Conservation (phyloP, 192 early-diverging fungal species). For the Coemansia sp. region DNA sequence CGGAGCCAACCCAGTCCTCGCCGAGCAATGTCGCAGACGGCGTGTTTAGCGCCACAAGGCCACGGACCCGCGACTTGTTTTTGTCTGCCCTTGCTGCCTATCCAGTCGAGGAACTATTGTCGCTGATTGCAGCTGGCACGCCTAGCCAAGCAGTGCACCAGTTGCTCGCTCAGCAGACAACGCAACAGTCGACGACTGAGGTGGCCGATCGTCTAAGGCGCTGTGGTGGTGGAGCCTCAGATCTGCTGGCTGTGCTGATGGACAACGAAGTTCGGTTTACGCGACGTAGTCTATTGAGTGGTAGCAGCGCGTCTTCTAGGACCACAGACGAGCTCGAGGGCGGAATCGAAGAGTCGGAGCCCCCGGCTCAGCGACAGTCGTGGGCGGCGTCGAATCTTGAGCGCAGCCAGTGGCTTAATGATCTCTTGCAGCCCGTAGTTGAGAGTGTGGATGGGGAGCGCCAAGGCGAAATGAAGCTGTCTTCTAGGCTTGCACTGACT, state of each 20-base stretch:
- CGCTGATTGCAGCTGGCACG: slow-evolving; percentile 11
- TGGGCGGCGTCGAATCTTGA: slow-evolving; percentile 38
- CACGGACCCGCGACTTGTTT: slow-evolving; percentile 15
- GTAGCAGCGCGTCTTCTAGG: slow-evolving; percentile 17
- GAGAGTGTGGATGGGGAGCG: slow-evolving; percentile 1
- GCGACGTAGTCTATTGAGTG: slow-evolving; percentile 34
- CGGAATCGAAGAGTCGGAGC: slow-evolving; percentile 1
- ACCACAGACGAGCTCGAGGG: slow-evolving; percentile 13
- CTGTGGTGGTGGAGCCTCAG: background rate
- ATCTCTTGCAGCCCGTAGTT: slow-evolving; percentile 12
- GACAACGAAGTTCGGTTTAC: slow-evolving; percentile 47
- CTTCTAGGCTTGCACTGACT: slow-evolving; percentile 24
- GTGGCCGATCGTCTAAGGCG: background rate
- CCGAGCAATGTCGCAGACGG: background rate
- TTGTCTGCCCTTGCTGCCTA: slow-evolving; percentile 31
- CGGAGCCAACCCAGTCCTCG: background rate
- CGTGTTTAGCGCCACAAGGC: slow-evolving; percentile 6
- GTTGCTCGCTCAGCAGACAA: slow-evolving; percentile 1
- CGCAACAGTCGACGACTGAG: background rate
- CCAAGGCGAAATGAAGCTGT: slow-evolving; percentile 7
- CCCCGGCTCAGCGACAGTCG: slow-evolving; percentile 13
- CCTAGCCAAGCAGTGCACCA: slow-evolving; percentile 18
- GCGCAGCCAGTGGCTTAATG: slow-evolving; percentile 29
- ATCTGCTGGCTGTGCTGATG: slow-evolving; percentile 31
- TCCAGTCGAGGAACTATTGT: slow-evolving; percentile 24